Conservation (phyloP, 805 yeast genomes). For the Tetrapisispora arboricola region DNA sequence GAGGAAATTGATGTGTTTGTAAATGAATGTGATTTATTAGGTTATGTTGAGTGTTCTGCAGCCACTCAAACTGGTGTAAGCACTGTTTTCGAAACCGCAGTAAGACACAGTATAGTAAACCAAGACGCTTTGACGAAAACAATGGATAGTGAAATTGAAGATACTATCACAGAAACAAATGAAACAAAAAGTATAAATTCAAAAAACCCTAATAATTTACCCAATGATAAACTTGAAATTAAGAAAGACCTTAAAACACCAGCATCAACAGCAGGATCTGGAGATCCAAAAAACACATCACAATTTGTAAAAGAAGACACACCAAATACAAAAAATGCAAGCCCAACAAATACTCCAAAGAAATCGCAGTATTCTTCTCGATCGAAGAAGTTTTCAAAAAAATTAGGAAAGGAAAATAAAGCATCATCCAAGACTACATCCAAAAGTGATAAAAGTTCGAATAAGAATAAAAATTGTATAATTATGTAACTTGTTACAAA, state of each 20-base stretch:
- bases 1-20: conserved; percentile 61
- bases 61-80: conserved; percentile 81
- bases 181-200: not conserved
- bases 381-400: not conserved
- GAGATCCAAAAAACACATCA: too few species aligned
- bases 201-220: not conserved
- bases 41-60: conserved; percentile 82
- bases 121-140: conserved; percentile 1
- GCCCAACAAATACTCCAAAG: not conserved
- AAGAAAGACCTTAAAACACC: too few species aligned
- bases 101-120: conserved; percentile 39
- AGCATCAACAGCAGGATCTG: too few species aligned
- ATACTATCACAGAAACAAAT: not conserved
- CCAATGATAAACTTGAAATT: too few species aligned
- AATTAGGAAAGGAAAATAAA: not conserved
- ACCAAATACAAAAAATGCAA: not conserved
- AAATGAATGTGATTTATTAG: conserved; percentile 58
- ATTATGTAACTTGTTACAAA: conserved; percentile 1
- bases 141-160: not conserved
- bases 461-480: conserved; percentile 1
- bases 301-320: too few species aligned
- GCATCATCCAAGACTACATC: not conserved
- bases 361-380: not conserved
- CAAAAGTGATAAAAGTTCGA: not conserved
- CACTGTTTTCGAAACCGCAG: conserved; percentile 76